phyloP scores from a whole-genome alignment of 2,329 filamentous ascomycete genomes.

The Nothomitra cinnamomea region DNA sequence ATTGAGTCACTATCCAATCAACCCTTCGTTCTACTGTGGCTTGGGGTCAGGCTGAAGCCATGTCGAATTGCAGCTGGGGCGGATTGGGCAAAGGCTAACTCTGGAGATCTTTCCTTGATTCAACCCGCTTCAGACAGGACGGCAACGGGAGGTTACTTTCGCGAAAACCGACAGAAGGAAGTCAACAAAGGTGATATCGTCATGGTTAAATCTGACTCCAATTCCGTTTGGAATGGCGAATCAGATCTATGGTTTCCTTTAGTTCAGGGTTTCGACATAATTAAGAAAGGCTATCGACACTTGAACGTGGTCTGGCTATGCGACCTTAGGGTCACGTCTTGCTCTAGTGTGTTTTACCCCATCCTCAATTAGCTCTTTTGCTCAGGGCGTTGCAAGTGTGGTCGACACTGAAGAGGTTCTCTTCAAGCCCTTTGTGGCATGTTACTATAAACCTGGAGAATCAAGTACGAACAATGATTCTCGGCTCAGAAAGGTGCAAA shows the following conservation, averaged over 20 bases:
- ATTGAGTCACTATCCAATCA: too few species aligned
- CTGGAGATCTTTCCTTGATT: neutral
- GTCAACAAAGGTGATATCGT: conserved; percentile 33
- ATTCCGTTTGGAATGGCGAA: conserved; percentile 39
- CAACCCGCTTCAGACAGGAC: conserved; percentile 24
- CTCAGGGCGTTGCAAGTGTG: conserved; percentile 59
- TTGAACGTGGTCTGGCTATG: conserved; percentile 64
- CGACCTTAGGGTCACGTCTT: conserved; percentile 50
- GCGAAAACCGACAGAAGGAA: conserved; percentile 22
- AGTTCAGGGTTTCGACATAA: conserved; percentile 38
- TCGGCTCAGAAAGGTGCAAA: conserved; percentile 12
- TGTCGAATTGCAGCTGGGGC: neutral
- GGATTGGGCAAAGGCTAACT: neutral
- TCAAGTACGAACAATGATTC: conserved; percentile 11
- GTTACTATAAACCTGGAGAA: conserved; percentile 33
- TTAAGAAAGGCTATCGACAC: conserved; percentile 20
- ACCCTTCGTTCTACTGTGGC: too few species aligned
- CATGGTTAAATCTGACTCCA: conserved; percentile 27
- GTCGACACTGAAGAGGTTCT: conserved; percentile 39
- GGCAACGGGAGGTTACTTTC: conserved; percentile 31
- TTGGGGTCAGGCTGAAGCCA: neutral
- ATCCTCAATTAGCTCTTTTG: conserved; percentile 59
- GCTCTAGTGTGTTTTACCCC: conserved; percentile 49
- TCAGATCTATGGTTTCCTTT: conserved; percentile 49
- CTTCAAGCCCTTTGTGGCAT: conserved; percentile 39